Conservation (phyloP, 176 grass and related monocot genomes). For the Triticum turgidum region DNA sequence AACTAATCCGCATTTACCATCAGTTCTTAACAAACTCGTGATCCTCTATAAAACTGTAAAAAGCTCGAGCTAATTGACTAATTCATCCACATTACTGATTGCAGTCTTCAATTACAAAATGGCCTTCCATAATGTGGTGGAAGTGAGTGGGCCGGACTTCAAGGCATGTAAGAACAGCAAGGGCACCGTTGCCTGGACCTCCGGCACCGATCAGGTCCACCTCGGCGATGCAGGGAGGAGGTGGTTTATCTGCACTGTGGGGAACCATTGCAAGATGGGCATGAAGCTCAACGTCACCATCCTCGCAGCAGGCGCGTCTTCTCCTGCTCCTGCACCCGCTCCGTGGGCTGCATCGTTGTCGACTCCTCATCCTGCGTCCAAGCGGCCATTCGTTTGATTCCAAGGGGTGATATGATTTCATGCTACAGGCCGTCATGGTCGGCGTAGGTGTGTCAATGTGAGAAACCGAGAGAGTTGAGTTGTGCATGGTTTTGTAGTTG, state of each 20-base stretch:
- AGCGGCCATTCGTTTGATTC: background rate
- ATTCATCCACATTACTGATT: background rate
- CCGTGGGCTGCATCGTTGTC: background rate
- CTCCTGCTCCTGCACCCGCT: background rate
- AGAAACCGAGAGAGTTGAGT: background rate
- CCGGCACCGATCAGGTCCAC: background rate
- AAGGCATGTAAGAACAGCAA: background rate
- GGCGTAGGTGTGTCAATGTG: background rate
- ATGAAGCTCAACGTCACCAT: conserved; percentile 48
- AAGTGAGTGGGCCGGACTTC: conserved; percentile 18
- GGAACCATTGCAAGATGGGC: conserved; percentile 17
- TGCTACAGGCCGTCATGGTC: background rate
- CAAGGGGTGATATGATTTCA: background rate
- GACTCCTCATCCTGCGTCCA: background rate
- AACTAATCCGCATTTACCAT: too few relatives aligned
- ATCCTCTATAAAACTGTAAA: background rate
- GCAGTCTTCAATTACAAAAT: background rate
- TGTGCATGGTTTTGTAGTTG: background rate
- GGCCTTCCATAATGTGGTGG: conserved; percentile 4
- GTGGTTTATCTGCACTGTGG: conserved; percentile 26
- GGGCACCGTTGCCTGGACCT: background rate
- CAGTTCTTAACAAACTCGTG: background rate
- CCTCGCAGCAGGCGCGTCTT: background rate
- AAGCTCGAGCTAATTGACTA: background rate
- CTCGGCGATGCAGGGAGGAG: conserved; percentile 8